Evolutionary conservation across 768 basidiomycete genomes (phyloP).

Genomic region (Astraeus odoratus): DNA sequence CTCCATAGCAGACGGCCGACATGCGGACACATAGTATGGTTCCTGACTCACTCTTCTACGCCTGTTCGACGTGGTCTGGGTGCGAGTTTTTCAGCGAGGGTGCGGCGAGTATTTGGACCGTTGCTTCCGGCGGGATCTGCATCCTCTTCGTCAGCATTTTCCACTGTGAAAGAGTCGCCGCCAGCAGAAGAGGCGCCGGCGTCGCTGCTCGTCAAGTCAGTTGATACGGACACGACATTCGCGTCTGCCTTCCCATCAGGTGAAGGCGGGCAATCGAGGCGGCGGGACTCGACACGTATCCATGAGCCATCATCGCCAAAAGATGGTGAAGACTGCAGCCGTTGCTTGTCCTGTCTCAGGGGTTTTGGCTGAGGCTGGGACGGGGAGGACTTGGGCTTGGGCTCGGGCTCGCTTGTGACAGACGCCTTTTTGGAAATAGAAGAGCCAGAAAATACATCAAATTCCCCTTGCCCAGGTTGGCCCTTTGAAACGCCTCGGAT

Average conservation of each 20-base stretch:
- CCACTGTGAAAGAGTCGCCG: conserved; percentile 31
- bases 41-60: conserved; percentile 57
- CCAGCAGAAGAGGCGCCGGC: conserved; percentile 46
- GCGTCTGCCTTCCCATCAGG: conserved; percentile 5
- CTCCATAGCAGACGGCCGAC: background rate
- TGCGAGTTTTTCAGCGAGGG: conserved; percentile 58
- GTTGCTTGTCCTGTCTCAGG: conserved; percentile 9
- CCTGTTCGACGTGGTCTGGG: conserved; percentile 59
- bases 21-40: background rate
- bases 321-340: conserved; percentile 13
- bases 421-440: conserved; percentile 24
- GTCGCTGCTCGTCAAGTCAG: conserved; percentile 41
- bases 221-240: conserved; percentile 17
- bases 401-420: background rate
- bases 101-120: conserved; percentile 29
- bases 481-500: background rate
- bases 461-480: background rate
- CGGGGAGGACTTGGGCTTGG: background rate
- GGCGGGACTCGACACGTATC: conserved; percentile 59
- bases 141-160: conserved; percentile 26
- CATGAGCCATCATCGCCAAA: conserved; percentile 56
- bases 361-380: background rate
- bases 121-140: conserved; percentile 24
- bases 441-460: background rate
- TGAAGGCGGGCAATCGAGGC: conserved; percentile 6